These are phyloP conservation scores for Microbotryum intermedium DNA, from an alignment of 1,284 basidiomycete species.

Conservation along the genomic window DNA sequence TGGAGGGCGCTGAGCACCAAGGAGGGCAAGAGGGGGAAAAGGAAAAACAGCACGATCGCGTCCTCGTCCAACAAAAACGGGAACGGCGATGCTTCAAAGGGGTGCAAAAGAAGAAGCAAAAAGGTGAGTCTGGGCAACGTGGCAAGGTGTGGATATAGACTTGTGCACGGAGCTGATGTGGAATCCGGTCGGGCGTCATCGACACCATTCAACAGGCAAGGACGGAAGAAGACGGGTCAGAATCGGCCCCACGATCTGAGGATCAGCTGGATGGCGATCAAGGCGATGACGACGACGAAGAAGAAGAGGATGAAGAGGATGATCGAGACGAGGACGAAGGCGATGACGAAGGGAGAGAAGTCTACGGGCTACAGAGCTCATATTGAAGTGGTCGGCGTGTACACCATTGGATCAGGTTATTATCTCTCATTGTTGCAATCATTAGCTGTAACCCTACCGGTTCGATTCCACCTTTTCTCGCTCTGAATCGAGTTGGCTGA, in stretches of 20 bases:
- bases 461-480: not conserved
- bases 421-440: not conserved
- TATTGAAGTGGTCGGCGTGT: not conserved
- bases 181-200: not conserved
- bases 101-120: slow-evolving; percentile 23
- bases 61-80: slow-evolving; percentile 10
- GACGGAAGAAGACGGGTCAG: not conserved
- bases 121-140: slow-evolving; percentile 9
- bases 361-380: not conserved
- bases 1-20: slow-evolving; percentile 59
- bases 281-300: slow-evolving; percentile 4
- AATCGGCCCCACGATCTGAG: not conserved
- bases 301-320: slow-evolving; percentile 6
- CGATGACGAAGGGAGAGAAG: not conserved
- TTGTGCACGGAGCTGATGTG: not conserved
- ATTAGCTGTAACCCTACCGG: too few relatives aligned
- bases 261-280: not conserved
- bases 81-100: not conserved
- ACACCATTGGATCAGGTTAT: not conserved
- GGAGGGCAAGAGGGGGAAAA: not conserved
- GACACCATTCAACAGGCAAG: not conserved
- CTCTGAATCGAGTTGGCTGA: not conserved
- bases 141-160: not conserved
- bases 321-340: slow-evolving; percentile 1
- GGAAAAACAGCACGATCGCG: too few relatives aligned